Evolutionary conservation across 306 rosid genomes (phyloP).

Genomic region (Arachis hypogaea): DNA sequence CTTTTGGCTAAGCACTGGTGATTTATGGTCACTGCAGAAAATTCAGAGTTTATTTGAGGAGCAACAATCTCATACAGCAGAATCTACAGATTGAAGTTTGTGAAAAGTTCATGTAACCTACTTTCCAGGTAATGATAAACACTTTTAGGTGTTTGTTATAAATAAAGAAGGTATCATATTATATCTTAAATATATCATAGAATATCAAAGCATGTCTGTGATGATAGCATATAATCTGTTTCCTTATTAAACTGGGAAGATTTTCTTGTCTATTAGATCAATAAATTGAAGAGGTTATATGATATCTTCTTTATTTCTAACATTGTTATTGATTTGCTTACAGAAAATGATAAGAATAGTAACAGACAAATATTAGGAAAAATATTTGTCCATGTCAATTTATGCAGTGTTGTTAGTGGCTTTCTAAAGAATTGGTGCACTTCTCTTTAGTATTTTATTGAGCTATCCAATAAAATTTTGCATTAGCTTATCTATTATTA

Average conservation of each 20-base stretch:
- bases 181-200: too few relatives aligned
- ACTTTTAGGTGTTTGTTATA: conserved; percentile 2
- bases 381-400: conserved; percentile 1
- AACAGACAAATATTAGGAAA: neutral
- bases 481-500: conserved; percentile 25
- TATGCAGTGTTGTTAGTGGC: neutral
- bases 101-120: conserved; percentile 4
- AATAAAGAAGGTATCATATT: neutral
- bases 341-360: neutral
- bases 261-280: too few relatives aligned
- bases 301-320: too few relatives aligned
- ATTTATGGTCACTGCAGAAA: conserved; percentile 63
- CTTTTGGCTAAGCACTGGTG: conserved; percentile 35
- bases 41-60: conserved; percentile 69
- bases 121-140: neutral
- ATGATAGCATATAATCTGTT: too few relatives aligned
- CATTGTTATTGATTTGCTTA: too few relatives aligned
- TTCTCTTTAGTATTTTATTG: conserved; percentile 18
- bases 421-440: neutral
- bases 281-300: too few relatives aligned
- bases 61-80: conserved; percentile 58
- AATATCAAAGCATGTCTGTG: too few relatives aligned
- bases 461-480: neutral
- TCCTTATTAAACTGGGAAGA: too few relatives aligned
- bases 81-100: conserved; percentile 58